Evolutionary conservation across 768 basidiomycete genomes (phyloP), one percentile per base, ranked within the genome.

Genomic region (Rhodotorula toruloides): DNA sequence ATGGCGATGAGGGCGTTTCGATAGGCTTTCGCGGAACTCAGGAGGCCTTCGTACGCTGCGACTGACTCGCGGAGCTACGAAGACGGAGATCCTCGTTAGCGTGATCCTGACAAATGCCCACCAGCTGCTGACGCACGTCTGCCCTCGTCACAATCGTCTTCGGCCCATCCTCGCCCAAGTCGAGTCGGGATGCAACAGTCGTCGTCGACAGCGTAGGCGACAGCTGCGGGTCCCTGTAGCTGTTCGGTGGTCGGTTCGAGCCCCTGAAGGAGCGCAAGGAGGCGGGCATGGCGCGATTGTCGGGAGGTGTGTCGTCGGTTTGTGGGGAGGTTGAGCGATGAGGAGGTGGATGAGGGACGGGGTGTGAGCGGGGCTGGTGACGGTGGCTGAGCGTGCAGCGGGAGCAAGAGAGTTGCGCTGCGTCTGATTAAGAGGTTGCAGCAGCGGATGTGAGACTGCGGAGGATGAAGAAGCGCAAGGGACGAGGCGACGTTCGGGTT

Each of bases 1-100:
- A 72, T 47, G 9, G 71, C 71, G 36, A 68, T 58, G 36, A 72
- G 61, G 17, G 71, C 71, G 36, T 72, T 68, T 0, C 71, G 63
- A 37, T 72, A 72, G 9, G 39, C 61, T 25, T 72, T 72, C 13
- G 71, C 60, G 0, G 57, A 37, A 5, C 42, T 31, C 19, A 72
- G 63, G 32, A 72, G 54, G 13, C 25, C 39, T 10, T 72, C 71
- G 46, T 68, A 68, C 6, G 71, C 71, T 3, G 55, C 27, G 19
- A 68, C 63, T 4, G 71, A 72, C 29, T 62, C 57, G 27, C 71
- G 66, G 2, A 72, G 63, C 70, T 71, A 56, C 49, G 21, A 32
- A 44, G 44, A 25, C 16, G 36, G 16, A 25, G 49, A 11, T 21
- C 21, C 16, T 10, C 13, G 31, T 25, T 25, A 43, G 8, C 11